These are phyloP conservation scores for Acacia pycnantha DNA, from an alignment of 331 rosid genomes.

Conservation along the genomic window DNA sequence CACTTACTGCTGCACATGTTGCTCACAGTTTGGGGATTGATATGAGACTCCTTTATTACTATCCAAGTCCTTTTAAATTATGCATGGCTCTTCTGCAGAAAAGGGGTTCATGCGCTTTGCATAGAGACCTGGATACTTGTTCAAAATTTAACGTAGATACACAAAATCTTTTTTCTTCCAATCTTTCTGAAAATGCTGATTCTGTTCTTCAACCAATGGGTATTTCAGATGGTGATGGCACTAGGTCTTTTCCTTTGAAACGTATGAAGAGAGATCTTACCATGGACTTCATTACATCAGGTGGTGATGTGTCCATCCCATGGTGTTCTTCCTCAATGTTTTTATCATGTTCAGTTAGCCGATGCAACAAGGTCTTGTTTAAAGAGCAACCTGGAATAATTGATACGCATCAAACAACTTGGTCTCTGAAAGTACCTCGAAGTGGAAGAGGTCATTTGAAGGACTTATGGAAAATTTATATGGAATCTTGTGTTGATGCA, in stretches of 20 bases:
- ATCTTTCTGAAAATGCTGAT: slow-evolving; percentile 33
- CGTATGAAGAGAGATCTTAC: slow-evolving; percentile 44
- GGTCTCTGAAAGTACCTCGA: slow-evolving; percentile 45
- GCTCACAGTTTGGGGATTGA: slow-evolving; percentile 74
- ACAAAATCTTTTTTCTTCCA: slow-evolving; percentile 20
- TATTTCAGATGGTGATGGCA: slow-evolving; percentile 30
- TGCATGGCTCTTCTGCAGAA: slow-evolving; percentile 63
- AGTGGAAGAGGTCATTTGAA: slow-evolving; percentile 45
- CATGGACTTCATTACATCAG: slow-evolving; percentile 26
- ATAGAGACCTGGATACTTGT: slow-evolving; percentile 38
- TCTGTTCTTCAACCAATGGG: slow-evolving; percentile 32
- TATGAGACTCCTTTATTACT: slow-evolving; percentile 68
- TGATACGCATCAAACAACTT: slow-evolving; percentile 33
- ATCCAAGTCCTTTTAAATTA: slow-evolving; percentile 69
- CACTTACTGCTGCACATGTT: slow-evolving; percentile 89
- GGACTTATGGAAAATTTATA: slow-evolving; percentile 69
- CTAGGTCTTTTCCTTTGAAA: slow-evolving; percentile 42
- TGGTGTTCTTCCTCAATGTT: slow-evolving; percentile 49
- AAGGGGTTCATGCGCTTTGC: slow-evolving; percentile 43
- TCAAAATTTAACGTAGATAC: slow-evolving; percentile 31
- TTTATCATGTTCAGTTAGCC: slow-evolving; percentile 66
- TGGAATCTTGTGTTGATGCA: slow-evolving; percentile 95
- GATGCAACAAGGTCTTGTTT: slow-evolving; percentile 72
- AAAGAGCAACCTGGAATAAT: slow-evolving; percentile 33
- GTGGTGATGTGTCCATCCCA: slow-evolving; percentile 29